A percentile compares a stretch with the other conserved stretches of the same genome.
These are phyloP conservation scores for Melampsora americana DNA, from an alignment of 1,284 basidiomycete species.

Conservation along the genomic window DNA sequence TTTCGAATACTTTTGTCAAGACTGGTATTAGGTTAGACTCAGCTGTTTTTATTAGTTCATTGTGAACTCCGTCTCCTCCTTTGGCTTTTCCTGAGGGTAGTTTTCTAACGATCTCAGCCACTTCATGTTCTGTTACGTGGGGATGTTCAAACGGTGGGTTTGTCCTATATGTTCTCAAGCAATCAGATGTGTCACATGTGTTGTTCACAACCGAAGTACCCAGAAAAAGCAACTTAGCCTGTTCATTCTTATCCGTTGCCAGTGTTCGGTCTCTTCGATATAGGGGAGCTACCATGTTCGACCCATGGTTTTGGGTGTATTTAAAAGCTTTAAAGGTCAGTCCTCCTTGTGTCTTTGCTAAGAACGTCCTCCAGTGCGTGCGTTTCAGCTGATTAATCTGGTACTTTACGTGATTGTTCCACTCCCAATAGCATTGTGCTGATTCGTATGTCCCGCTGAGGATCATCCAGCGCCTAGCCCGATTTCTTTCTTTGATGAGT, in stretches of 20 bases:
- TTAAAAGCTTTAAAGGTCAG: background rate
- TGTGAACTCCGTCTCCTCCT: background rate
- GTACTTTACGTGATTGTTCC: background rate
- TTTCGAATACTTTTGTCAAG: background rate
- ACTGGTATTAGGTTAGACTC: background rate
- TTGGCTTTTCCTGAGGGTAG: background rate
- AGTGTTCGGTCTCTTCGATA: background rate
- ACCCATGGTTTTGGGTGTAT: background rate
- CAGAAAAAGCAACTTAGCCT: background rate
- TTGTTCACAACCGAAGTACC: too few species aligned
- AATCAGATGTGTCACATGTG: too few species aligned
- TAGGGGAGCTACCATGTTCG: background rate
- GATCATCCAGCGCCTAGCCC: background rate
- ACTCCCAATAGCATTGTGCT: background rate
- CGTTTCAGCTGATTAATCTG: background rate
- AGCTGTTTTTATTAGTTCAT: conserved; percentile 1
- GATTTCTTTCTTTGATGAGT: conserved; percentile 2
- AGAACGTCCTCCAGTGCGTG: background rate
- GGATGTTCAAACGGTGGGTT: too few species aligned
- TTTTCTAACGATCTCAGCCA: background rate
- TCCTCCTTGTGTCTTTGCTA: background rate
- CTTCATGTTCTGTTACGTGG: too few species aligned
- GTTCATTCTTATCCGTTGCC: background rate
- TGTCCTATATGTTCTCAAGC: too few species aligned
- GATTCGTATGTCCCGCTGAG: background rate